Evolutionary conservation across 1,139 yeast genomes (phyloP), one percentile per base, ranked within the genome.

Genomic region (Lodderomyces pseudojiufengensis): DNA sequence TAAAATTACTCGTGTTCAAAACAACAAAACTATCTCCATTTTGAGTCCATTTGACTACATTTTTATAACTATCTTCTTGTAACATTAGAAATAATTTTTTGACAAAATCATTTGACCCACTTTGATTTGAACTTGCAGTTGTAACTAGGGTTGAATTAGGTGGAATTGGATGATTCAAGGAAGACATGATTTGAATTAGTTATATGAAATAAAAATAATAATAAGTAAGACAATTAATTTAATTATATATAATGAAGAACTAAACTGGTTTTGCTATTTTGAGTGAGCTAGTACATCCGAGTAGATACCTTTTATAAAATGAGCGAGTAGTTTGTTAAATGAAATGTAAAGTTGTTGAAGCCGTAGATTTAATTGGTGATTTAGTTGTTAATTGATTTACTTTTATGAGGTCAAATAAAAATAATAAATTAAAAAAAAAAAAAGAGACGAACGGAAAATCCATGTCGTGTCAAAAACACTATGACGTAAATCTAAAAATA

Each of bases 21-120:
- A 92, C 95, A 31, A 92, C 86, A 61, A 92, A 92, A 30, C 87
- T 77, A 51, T 86, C 94, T 1, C 97, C 97, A 15, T 57, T 56
- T 23, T 73, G 74, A 1, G 95, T 80, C 97, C 97, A 92, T 40
- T 84, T 65, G 9, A 92, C 95, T 24, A 86, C 77, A 41, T 75
- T 73, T 34, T 75, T 71, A 56, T 84, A 85, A 24, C 75, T 70
- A 42, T 84, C 85, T 44, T 82, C 88, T 53, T 86, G 95, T 28
- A 92, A 70, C 92, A 92, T 90, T 43, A 81, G 82, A 54, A 75
- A 85, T 27, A 85, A 59, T 55, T 83, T 84, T 49, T 83, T 79
- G 30, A 83, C 92, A 49, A 83, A 84, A 54, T 84, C 92, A 40
- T 83, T 81, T 18, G 82, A 78, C 2, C 80, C 79, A 32, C 63